Evolutionary conservation across 805 yeast genomes (phyloP).

Genomic region (Saccharomycopsis oosterbeekiorum): DNA sequence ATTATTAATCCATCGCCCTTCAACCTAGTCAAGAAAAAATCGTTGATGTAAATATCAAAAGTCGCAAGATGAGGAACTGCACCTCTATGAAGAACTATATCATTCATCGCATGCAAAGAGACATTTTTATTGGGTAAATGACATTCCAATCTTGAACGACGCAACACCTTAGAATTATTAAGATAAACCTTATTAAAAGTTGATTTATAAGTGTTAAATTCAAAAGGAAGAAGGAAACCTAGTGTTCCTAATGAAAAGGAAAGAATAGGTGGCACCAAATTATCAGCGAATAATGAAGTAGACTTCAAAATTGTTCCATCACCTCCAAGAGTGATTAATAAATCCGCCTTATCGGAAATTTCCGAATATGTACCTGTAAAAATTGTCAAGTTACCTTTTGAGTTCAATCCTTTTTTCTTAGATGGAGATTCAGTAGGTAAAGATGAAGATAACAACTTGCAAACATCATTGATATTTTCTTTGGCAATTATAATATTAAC

Average conservation of each 20-base stretch:
- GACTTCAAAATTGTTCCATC: conserved; percentile 90
- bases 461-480: conserved; percentile 65
- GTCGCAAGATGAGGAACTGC: conserved; percentile 76
- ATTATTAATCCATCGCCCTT: conserved; percentile 85
- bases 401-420: neutral
- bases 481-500: conserved; percentile 70
- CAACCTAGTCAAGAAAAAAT: conserved; percentile 76
- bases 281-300: conserved; percentile 63
- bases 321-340: conserved; percentile 87
- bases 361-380: conserved; percentile 47
- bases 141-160: conserved; percentile 72
- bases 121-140: conserved; percentile 38
- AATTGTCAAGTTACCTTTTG: conserved; percentile 14
- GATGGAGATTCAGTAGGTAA: neutral
- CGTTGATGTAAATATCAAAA: conserved; percentile 77
- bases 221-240: conserved; percentile 85
- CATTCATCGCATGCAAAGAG: conserved; percentile 77
- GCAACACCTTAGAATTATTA: conserved; percentile 61
- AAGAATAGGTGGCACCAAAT: conserved; percentile 76
- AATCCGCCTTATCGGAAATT: conserved; percentile 59
- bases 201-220: conserved; percentile 47
- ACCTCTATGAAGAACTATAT: conserved; percentile 80
- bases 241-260: conserved; percentile 85
- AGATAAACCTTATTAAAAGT: conserved; percentile 60
- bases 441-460: conserved; percentile 10